Evolutionary conservation across 1,284 basidiomycete genomes (phyloP), one percentile per base, ranked within the genome.

Genomic region (Leccinum pachyderme): DNA sequence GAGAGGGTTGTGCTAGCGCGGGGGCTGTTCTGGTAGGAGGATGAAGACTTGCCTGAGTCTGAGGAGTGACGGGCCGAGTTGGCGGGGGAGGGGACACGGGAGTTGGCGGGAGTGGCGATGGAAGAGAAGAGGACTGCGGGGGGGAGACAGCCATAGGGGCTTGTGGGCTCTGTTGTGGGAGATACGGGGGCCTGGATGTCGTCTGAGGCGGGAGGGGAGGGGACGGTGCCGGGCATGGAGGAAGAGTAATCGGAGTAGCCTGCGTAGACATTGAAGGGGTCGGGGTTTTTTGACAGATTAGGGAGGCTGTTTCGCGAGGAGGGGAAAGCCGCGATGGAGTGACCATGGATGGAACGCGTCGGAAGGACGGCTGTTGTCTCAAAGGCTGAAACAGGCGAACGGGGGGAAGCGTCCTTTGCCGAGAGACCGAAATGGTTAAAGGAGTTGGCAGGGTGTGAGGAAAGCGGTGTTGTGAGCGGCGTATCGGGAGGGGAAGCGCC

Each of bases 181-280:
- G 64, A 70, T 47, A 63, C 54, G 27, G 66, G 62, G 24, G 52
- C 59, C 39, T 64, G 66, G 6, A 62, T 54, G 54, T 69, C 73
- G 43, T 72, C 73, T 31, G 63, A 70, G 6, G 75, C 73, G 3
- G 66, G 64, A 13, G 67, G 64, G 15, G 72, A 68, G 6, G 73
- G 71, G 28, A 73, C 69, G 0, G 83, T 79, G 29, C 81, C 84
- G 0, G 86, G 86, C 73, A 88, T 78, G 12, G 78, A 77, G 0
- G 79, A 77, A 0, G 81, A 82, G 65, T 84, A 88, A 58, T 88
- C 84, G 0, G 81, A 78, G 58, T 86, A 88, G 39, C 82, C 81
- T 13, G 79, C 79, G 54, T 82, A 81, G 15, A 75, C 61, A 59
- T 81, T 82, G 69, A 81, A 82, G 6, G 78, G 77, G 3, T 81